Conservation (phyloP, 805 yeast genomes). For the Nakazawaea ambrosiae region DNA sequence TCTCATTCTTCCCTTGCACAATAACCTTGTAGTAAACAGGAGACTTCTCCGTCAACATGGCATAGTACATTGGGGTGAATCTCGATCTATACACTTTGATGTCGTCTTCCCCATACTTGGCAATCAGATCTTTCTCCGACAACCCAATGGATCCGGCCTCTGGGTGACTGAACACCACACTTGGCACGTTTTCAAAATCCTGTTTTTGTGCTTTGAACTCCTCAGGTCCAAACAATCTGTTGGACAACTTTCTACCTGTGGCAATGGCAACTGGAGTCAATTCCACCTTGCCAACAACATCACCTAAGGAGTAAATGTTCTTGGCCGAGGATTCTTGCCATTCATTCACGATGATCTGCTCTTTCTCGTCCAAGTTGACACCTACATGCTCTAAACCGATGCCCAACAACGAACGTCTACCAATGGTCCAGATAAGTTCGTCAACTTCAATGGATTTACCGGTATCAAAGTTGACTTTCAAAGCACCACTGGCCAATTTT, state of each 20-base stretch:
- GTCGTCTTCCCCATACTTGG: constrained; percentile 71
- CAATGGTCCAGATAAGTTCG: constrained; percentile 86
- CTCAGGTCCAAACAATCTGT: constrained; percentile 83
- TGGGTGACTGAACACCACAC: constrained; percentile 97
- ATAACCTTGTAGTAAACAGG: constrained; percentile 86
- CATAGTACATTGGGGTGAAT: constrained; percentile 90
- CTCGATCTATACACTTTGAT: constrained; percentile 76
- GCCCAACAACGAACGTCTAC: constrained; percentile 72
- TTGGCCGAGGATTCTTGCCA: constrained; percentile 74
- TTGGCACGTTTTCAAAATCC: constrained; percentile 82
- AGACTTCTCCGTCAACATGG: constrained; percentile 74
- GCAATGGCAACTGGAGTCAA: constrained; percentile 98
- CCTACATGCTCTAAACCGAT: constrained; percentile 75
- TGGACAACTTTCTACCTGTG: constrained; percentile 90
- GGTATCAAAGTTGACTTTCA: constrained; percentile 39
- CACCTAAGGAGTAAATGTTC: constrained; percentile 83
- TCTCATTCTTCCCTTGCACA: constrained; percentile 74
- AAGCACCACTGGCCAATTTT: constrained; percentile 39
- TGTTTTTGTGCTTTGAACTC: constrained; percentile 66
- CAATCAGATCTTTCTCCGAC: constrained; percentile 69
- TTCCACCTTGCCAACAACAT: constrained; percentile 87
- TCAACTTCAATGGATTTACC: constrained; percentile 57
- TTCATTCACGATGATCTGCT: constrained; percentile 75
- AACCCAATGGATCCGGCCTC: constrained; percentile 95
- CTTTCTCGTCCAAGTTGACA: constrained; percentile 51